Evolutionary conservation across 163 green algal genomes (phyloP).

Genomic region (Scenedesmus sp.): DNA sequence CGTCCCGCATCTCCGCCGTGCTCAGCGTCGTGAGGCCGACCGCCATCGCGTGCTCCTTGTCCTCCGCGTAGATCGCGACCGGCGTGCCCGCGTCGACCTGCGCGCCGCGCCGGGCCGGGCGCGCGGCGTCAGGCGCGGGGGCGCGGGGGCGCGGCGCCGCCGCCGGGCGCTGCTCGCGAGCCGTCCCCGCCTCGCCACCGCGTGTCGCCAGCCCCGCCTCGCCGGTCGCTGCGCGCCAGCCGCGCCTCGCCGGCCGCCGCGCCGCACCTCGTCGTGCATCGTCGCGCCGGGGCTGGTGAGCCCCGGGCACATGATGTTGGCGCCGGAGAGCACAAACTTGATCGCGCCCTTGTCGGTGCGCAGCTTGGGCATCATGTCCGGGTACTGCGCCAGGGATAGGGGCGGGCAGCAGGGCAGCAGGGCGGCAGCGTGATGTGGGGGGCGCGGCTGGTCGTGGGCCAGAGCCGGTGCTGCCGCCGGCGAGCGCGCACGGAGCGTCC

Average conservation of each 20-base stretch:
- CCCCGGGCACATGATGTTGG: constrained; percentile 99
- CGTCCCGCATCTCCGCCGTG: constrained; percentile 85
- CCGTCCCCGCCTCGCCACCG: too few species aligned
- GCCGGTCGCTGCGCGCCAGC: too few species aligned
- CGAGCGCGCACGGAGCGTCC: too few species aligned
- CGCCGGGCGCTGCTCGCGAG: too few species aligned
- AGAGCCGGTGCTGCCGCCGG: too few species aligned
- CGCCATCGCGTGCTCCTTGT: constrained; percentile 94
- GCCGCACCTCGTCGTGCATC: constrained; percentile 90
- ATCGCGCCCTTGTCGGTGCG: constrained; percentile 92
- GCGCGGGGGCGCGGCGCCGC: too few species aligned
- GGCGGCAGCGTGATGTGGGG: neutral
- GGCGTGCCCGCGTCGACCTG: constrained; percentile 76
- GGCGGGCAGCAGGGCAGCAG: neutral
- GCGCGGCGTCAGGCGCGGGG: too few species aligned
- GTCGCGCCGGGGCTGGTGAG: constrained; percentile 93
- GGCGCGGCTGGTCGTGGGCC: neutral
- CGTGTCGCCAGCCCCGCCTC: too few species aligned
- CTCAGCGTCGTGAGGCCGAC: constrained; percentile 95
- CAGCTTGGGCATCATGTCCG: constrained; percentile 77
- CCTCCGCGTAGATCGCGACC: constrained; percentile 95
- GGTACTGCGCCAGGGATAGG: constrained; percentile 54
- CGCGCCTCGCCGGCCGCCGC: too few species aligned
- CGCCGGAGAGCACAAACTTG: constrained; percentile 98
- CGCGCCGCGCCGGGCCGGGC: too few species aligned